A percentile compares a stretch with the other conserved stretches of the same genome.
phyloP scores from a whole-genome alignment of 805 yeast genomes.

The Lipomyces spencermartinsiae region DNA sequence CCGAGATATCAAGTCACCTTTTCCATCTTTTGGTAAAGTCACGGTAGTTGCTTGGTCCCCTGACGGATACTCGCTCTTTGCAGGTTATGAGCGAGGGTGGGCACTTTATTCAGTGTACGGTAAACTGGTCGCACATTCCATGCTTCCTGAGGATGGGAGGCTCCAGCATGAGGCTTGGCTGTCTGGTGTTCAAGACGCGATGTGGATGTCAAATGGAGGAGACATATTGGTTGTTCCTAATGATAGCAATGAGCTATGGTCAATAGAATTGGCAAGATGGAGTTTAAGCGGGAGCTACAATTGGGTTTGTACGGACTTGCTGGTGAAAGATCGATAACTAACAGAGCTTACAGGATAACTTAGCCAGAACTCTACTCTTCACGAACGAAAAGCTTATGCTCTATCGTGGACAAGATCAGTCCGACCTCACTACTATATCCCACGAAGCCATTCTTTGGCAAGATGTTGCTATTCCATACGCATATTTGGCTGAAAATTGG shows the following conservation, averaged over 20 bases:
- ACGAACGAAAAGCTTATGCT: constrained; percentile 51
- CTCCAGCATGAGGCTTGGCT: constrained; percentile 29
- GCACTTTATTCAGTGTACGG: constrained; percentile 57
- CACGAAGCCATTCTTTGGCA: constrained; percentile 56
- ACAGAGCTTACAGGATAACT: constrained; percentile 41
- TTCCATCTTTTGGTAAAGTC: constrained; percentile 40
- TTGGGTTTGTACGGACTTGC: constrained; percentile 7
- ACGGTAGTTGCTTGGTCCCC: constrained; percentile 49
- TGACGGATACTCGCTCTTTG: constrained; percentile 47
- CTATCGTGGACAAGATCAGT: constrained; percentile 57
- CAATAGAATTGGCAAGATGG: constrained; percentile 45
- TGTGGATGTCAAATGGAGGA: constrained; percentile 49
- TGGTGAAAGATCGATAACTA: background rate
- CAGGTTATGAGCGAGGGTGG: constrained; percentile 54
- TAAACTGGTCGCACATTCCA: constrained; percentile 52
- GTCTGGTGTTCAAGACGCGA: constrained; percentile 41
- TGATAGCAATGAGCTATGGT: constrained; percentile 33
- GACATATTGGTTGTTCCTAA: constrained; percentile 47
- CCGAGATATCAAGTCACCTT: constrained; percentile 45
- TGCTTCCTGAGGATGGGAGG: constrained; percentile 39
- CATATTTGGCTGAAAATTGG: constrained; percentile 54
- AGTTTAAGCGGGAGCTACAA: constrained; percentile 38
- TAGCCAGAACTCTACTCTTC: constrained; percentile 54
- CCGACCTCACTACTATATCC: constrained; percentile 49
- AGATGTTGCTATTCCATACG: constrained; percentile 53